phyloP scores from a whole-genome alignment of 2,329 filamentous ascomycete species.

The Aciculosporium take region DNA sequence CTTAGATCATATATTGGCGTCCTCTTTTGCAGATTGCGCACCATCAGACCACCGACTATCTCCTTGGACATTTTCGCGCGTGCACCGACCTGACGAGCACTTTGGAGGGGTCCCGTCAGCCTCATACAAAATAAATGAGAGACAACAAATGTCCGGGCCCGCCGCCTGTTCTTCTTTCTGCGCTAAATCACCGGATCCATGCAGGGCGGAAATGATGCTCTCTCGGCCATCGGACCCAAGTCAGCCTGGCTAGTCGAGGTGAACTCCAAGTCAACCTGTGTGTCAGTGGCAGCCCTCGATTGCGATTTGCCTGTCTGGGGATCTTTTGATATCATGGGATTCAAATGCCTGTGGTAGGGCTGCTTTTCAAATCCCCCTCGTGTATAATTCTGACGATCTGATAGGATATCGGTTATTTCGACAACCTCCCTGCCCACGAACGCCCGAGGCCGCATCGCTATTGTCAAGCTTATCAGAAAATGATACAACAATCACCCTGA shows the following conservation, averaged over 20 bases:
- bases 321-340: neutral
- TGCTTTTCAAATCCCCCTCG: neutral
- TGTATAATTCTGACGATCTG: neutral
- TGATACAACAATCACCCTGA: too few relatives aligned
- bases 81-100: neutral
- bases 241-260: too few relatives aligned
- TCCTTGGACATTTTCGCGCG: neutral
- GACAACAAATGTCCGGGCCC: neutral
- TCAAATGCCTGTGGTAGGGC: neutral
- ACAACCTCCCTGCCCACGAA: neutral
- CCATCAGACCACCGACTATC: neutral
- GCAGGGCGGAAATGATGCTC: neutral
- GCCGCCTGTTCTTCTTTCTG: conserved; percentile 2
- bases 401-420: neutral
- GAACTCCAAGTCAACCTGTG: neutral
- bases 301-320: neutral
- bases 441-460: neutral
- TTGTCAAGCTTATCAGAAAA: neutral
- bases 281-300: conserved; percentile 1
- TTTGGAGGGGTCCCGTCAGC: neutral
- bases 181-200: neutral
- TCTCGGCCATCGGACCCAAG: neutral
- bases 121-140: too few relatives aligned
- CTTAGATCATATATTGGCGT: too few relatives aligned
- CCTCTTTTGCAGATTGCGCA: too few relatives aligned